Evolutionary conservation across 2,329 filamentous ascomycete species (phyloP), one percentile per base, ranked within the genome.

Genomic region (Monosporascus sp.): DNA sequence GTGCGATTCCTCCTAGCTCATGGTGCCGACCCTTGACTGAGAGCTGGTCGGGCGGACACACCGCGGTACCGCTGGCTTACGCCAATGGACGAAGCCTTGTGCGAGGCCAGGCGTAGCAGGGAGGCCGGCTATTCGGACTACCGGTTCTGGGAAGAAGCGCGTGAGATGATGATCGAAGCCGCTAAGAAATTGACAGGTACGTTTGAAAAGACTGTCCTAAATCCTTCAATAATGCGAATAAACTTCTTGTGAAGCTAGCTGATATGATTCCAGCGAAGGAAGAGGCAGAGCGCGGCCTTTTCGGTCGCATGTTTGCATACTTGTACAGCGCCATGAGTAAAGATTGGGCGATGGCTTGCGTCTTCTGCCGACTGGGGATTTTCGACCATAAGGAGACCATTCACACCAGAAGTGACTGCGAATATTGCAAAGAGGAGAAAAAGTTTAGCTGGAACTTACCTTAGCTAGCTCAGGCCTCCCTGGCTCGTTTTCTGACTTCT

Each of bases 81-180:
- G 5, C 27, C 27, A 31, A 52, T 52, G 34, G 50, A 52, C 17
- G 27, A 46, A 16, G 50, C 50, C 16, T 52, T 27, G 44, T 24
- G 1, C 17, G 2, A n/a, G 19, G 31, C 20, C 36, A 22, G 48
- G 36, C 2, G 34, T 8, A 3, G 14, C 24, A 40, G 19, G 37
- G 48, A 50, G 36, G 14, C 26, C n/a, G 36, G 36, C 27, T 14
- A 2, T 6, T 16, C 37, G 5, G 27, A 17, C 14, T 44, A 44
- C 20, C 44, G 34, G 20, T 52, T 52, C 44, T 52, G 34, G 44
- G 50, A 52, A n/a, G 44, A 52, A 38, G 50, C 50, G 36, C 50
- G 50, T 11, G 36, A 46, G 16, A 47, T 52, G 50, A 52, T 52
- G 50, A 37, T 52, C 22, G 20, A 48, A 27, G 50, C 43, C 24